These are phyloP conservation scores for Paramecium octaurelia DNA, from an alignment of 73 alveolate genomes.

Conservation along the genomic window DNA sequence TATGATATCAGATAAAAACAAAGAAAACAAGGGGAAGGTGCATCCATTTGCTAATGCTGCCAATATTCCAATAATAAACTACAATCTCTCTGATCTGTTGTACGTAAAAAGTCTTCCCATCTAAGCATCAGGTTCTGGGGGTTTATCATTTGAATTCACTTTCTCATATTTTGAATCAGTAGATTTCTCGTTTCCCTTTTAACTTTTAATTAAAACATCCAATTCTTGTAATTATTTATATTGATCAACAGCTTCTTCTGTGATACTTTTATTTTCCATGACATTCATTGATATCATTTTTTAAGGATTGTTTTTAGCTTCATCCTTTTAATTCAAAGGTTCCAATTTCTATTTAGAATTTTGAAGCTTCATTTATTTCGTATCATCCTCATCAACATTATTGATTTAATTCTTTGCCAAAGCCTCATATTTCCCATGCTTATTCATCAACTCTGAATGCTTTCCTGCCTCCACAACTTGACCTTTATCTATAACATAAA, in stretches of 20 bases:
- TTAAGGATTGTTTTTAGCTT: neutral
- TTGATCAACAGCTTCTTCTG: neutral
- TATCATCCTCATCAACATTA: neutral
- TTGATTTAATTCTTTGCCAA: conserved; percentile 16
- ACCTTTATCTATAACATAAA: conserved; percentile 64
- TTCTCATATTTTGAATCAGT: neutral
- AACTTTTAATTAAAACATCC: neutral
- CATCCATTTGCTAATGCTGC: conserved; percentile 45
- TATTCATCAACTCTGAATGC: conserved; percentile 37
- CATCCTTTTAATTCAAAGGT: neutral
- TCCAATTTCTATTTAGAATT: neutral
- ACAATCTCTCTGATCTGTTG: neutral
- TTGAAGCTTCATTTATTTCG: neutral
- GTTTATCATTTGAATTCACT: neutral
- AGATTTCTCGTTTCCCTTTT: neutral
- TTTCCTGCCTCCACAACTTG: conserved; percentile 55
- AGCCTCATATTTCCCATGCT: conserved; percentile 51
- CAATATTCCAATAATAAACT: neutral
- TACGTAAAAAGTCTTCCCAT: conserved; percentile 13
- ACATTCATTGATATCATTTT: neutral
- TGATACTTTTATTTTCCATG: neutral
- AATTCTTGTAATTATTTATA: neutral
- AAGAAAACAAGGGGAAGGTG: conserved; percentile 38
- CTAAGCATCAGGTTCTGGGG: neutral
- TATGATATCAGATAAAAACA: conserved; percentile 5